phyloP scores from a whole-genome alignment of 2,329 filamentous ascomycete genomes.

The Thelonectria discophora region DNA sequence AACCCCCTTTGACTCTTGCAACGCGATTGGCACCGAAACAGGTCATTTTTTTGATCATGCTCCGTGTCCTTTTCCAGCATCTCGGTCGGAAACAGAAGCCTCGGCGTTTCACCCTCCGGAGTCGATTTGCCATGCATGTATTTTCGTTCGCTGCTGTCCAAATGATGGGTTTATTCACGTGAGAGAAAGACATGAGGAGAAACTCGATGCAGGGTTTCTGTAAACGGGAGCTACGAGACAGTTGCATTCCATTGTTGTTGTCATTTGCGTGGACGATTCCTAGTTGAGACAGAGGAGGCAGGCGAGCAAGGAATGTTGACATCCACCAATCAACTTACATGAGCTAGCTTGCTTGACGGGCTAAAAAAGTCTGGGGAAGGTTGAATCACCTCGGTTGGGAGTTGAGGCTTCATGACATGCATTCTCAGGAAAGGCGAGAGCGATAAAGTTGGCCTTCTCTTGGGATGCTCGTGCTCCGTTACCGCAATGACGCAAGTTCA shows the following conservation, averaged over 20 bases:
- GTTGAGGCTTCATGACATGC: no score
- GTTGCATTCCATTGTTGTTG: conserved; percentile 10
- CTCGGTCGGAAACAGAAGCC: background rate
- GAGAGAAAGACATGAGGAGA: background rate
- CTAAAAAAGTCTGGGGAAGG: background rate
- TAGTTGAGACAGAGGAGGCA: conserved; percentile 16
- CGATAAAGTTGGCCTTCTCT: no score
- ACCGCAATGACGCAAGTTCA: no score
- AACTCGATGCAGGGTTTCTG: background rate
- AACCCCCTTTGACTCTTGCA: background rate
- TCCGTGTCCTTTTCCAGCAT: conserved; percentile 3
- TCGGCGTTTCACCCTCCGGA: conserved; percentile 4
- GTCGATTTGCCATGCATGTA: no score
- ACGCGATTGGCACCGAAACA: background rate
- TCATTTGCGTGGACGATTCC: conserved; percentile 4
- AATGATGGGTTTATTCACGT: background rate
- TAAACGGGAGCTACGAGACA: background rate
- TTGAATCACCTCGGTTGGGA: no score
- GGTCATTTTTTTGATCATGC: background rate
- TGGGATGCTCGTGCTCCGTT: no score
- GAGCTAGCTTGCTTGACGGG: conserved; percentile 13
- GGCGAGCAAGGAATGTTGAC: conserved; percentile 14
- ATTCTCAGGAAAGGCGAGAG: no score
- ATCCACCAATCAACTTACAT: conserved; percentile 45
- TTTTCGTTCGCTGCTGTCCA: no score